Conservation (phyloP, 768 basidiomycete genomes). For the Suillus decipiens region DNA sequence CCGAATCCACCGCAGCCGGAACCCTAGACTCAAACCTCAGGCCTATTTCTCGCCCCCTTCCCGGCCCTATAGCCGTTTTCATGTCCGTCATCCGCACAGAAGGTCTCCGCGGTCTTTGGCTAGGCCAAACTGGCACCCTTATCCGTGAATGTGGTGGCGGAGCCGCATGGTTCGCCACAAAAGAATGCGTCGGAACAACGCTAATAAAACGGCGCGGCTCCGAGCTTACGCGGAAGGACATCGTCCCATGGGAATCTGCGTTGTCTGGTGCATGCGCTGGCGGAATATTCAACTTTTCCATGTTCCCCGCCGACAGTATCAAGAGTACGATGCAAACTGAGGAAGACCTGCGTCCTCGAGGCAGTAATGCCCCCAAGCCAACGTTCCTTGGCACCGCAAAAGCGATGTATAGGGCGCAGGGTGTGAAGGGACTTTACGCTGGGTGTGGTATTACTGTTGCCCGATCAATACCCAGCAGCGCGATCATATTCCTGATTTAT, state of each 20-base stretch:
- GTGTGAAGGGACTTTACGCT: conserved; percentile 84
- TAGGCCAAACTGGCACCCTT: conserved; percentile 92
- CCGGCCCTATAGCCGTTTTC: conserved; percentile 76
- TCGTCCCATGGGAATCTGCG: conserved; percentile 83
- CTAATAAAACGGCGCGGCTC: conserved; percentile 55
- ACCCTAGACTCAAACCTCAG: conserved; percentile 11
- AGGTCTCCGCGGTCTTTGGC: conserved; percentile 90
- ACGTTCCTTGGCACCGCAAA: conserved; percentile 60
- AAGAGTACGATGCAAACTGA: conserved; percentile 96
- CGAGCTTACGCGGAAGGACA: conserved; percentile 41
- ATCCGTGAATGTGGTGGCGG: conserved; percentile 92
- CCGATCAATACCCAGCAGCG: conserved; percentile 85
- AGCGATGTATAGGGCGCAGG: conserved; percentile 74
- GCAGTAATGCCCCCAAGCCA: conserved; percentile 32
- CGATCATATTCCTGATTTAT: conserved; percentile 91
- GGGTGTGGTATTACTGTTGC: conserved; percentile 92
- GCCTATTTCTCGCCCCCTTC: conserved; percentile 38
- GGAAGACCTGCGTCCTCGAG: conserved; percentile 73
- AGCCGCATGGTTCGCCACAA: conserved; percentile 88
- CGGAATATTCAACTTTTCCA: conserved; percentile 79
- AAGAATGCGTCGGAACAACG: conserved; percentile 69
- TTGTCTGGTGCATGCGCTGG: conserved; percentile 85
- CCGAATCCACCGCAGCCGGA: conserved; percentile 18
- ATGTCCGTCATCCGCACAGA: conserved; percentile 59
- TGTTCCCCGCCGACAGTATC: conserved; percentile 94